These are phyloP conservation scores for Fusarium siculi DNA, from an alignment of 2,329 filamentous ascomycete genomes.

Conservation along the genomic window DNA sequence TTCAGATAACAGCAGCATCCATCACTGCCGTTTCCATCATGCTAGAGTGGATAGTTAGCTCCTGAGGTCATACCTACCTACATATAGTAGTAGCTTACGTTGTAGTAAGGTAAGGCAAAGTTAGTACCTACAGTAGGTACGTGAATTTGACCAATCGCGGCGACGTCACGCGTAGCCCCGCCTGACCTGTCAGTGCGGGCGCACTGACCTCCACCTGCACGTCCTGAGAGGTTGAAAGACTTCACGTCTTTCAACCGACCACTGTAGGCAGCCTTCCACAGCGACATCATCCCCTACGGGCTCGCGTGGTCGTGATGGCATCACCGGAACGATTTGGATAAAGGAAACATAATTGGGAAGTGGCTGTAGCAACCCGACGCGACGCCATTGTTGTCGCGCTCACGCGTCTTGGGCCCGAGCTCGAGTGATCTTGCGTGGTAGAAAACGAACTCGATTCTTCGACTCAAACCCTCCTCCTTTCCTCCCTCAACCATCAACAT, in stretches of 20 bases:
- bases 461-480: neutral
- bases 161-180: neutral
- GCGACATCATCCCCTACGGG: constrained; percentile 6
- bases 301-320: constrained; percentile 18
- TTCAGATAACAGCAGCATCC: neutral
- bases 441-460: constrained; percentile 9
- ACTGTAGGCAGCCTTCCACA: constrained; percentile 1
- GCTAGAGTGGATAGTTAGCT: neutral
- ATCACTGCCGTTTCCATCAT: neutral
- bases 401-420: constrained; percentile 7
- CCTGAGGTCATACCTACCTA: neutral
- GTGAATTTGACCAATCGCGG: neutral
- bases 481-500: constrained; percentile 8
- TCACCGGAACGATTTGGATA: constrained; percentile 13
- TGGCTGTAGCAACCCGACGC: neutral
- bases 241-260: constrained; percentile 17
- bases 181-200: constrained; percentile 7
- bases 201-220: constrained; percentile 1
- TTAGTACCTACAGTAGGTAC: neutral
- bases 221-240: constrained; percentile 3
- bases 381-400: neutral
- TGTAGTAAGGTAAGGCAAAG: too few relatives aligned
- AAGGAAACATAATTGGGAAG: neutral
- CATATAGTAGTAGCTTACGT: too few relatives aligned
- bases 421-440: neutral